Percentiles rank a stretch among this genome's conserved stretches.
Evolutionary conservation across 441 rosid species (phyloP).

Genomic region (Arabidopsis hybrid): DNA sequence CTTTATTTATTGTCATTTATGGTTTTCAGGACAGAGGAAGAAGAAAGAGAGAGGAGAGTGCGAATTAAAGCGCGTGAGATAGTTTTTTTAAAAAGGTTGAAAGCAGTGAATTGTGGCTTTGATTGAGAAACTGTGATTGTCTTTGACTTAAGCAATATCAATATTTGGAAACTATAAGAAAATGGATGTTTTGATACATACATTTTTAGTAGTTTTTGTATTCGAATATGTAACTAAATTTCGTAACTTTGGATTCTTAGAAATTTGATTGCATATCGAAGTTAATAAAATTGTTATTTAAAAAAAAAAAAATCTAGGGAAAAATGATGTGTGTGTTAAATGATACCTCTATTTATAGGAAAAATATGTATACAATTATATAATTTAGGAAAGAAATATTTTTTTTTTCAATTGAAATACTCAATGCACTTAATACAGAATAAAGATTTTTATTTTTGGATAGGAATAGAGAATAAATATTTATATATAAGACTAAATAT

Average conservation of each 20-base stretch:
- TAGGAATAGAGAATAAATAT: too few species aligned
- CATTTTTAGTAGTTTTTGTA: neutral
- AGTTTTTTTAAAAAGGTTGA: neutral
- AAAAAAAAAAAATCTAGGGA: too few species aligned
- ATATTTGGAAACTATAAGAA: neutral
- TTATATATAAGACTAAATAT: too few species aligned
- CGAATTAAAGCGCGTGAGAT: constrained; percentile 35
- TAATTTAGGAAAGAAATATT: too few species aligned
- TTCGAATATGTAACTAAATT: neutral
- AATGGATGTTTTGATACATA: neutral
- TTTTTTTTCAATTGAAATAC: too few species aligned
- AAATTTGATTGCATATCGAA: too few species aligned
- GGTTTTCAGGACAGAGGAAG: constrained; percentile 23
- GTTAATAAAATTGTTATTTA: too few species aligned
- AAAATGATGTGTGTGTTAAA: too few species aligned
- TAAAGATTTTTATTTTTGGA: too few species aligned
- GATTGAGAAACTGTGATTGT: constrained; percentile 39
- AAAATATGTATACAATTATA: too few species aligned
- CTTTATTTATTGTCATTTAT: constrained; percentile 10
- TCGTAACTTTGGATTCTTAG: neutral
- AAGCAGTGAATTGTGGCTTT: constrained; percentile 42
- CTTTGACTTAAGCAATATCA: neutral
- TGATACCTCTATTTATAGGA: too few species aligned
- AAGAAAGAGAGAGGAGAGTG: neutral
- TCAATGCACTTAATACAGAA: too few species aligned